These are phyloP conservation scores for Penicillium sp. DNA, from an alignment of 2,329 filamentous ascomycete genomes.

Conservation along the genomic window DNA sequence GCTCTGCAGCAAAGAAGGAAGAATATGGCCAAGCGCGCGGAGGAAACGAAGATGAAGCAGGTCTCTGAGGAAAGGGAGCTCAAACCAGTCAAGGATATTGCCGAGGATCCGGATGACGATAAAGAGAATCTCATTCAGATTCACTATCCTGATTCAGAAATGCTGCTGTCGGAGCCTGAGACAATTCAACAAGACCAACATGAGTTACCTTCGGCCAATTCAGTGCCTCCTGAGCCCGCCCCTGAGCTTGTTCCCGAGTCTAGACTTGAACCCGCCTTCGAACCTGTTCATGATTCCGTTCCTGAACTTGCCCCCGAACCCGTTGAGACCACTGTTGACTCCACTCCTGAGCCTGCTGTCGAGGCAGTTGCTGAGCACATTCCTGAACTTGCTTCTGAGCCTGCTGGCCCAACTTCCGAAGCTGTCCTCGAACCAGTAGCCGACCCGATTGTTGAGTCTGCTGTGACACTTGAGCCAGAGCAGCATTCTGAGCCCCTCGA, in stretches of 20 bases:
- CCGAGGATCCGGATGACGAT: slow-evolving; percentile 21
- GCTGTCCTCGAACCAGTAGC: not conserved
- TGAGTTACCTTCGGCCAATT: not conserved
- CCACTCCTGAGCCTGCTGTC: not conserved
- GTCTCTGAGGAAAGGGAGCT: slow-evolving; percentile 10
- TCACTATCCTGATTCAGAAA: slow-evolving; percentile 1
- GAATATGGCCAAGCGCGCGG: slow-evolving; percentile 49
- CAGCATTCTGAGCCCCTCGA: slow-evolving; percentile 1
- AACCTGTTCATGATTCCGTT: not conserved
- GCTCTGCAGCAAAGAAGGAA: slow-evolving; percentile 83
- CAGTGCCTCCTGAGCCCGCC: not conserved
- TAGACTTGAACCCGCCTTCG: not conserved
- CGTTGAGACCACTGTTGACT: slow-evolving; percentile 7
- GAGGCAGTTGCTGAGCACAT: slow-evolving; percentile 5
- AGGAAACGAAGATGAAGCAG: slow-evolving; percentile 23
- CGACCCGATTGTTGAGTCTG: not conserved
- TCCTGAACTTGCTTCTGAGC: not conserved
- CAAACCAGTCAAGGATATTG: slow-evolving; percentile 5
- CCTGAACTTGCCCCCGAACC: slow-evolving; percentile 1
- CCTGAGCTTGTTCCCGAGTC: slow-evolving; percentile 10
- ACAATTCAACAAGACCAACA: slow-evolving; percentile 10
- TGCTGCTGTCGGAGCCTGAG: slow-evolving; percentile 7
- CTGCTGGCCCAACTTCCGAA: not conserved
- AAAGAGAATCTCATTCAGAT: slow-evolving; percentile 23
- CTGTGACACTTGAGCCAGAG: not conserved